Conservation (phyloP, 176 grass and related monocot species). For the Phyllostachys edulis region DNA sequence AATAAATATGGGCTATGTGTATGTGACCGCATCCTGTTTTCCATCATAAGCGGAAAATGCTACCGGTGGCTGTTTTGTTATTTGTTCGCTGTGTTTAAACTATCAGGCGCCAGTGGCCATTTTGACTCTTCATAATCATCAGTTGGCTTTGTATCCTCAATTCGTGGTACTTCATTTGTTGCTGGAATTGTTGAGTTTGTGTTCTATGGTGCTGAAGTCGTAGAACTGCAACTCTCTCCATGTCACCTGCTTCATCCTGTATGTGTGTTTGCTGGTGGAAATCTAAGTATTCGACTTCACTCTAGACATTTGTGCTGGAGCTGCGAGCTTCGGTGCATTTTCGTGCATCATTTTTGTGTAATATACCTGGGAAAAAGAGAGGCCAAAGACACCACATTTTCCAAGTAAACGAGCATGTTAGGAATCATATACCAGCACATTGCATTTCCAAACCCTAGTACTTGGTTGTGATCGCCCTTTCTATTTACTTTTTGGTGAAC, state of each 20-base stretch:
- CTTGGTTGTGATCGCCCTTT: not conserved
- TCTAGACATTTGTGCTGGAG: not conserved
- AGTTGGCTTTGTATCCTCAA: not conserved
- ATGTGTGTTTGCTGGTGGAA: not conserved
- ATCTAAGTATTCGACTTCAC: not conserved
- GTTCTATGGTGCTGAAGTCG: too few species aligned
- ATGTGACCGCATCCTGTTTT: not conserved
- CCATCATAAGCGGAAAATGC: not conserved
- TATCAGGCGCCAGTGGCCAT: not conserved
- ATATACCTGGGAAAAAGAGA: not conserved
- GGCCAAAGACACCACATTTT: not conserved
- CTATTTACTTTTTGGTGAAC: not conserved
- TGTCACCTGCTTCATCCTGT: not conserved
- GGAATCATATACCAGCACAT: not conserved
- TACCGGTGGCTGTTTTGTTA: not conserved
- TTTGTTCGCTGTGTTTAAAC: slow-evolving; percentile 2
- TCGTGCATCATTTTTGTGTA: not conserved
- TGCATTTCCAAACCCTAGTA: not conserved
- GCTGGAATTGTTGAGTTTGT: too few species aligned
- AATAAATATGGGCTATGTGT: not conserved
- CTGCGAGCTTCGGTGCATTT: not conserved
- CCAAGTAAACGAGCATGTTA: not conserved
- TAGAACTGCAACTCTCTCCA: not conserved
- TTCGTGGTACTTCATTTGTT: too few species aligned
- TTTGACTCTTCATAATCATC: not conserved